Evolutionary conservation across 768 basidiomycete genomes (phyloP), one percentile per base, ranked within the genome.

Genomic region (Naematelia aurantialba): DNA sequence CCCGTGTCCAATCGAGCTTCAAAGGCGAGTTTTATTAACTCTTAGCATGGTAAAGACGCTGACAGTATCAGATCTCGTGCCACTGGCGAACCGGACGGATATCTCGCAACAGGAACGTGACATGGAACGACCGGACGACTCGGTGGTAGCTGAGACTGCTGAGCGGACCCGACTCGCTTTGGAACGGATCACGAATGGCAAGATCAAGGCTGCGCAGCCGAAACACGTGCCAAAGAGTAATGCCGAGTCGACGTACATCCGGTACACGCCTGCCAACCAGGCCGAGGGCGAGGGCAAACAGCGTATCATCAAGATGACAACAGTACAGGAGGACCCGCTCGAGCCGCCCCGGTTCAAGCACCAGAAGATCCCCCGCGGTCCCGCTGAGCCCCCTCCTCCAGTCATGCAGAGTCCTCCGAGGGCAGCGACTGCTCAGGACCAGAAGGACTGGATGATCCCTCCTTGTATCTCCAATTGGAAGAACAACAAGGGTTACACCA

Each of bases 381-480:
- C 93, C 12, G 92, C 91, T 1, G 93, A 90, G 71, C 94, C 96
- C 0, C 96, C 96, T 1, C 91, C 93, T 1, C 96, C 96, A 17
- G 90, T 98, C 1, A 80, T 99, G 34, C 85, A 93, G 39, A 91
- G 89, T 81, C 96, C 96, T 11, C 96, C 96, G 4, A 83, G 96
- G 55, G 93, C 96, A 72, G 93, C 92, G 2, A 94, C 94, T 0
- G 89, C 89, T 5, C 89, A 91, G 56, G 96, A 99, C 74, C 94
- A 97, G 80, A 99, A 98, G 79, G 96, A 98, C 72, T 98, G 96
- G 96, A 96, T 97, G 92, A 97, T 99, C 58, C 96, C 96, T 17
- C 96, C 96, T 17, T 98, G 94, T 77, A 97, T 99, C 60, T 94
- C 91, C 25, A 99, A 99, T 79, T 99, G 96, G 96, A 99, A 99